phyloP scores from a whole-genome alignment of 305 asterid genomes.

The Stenogyne calaminthoides region DNA sequence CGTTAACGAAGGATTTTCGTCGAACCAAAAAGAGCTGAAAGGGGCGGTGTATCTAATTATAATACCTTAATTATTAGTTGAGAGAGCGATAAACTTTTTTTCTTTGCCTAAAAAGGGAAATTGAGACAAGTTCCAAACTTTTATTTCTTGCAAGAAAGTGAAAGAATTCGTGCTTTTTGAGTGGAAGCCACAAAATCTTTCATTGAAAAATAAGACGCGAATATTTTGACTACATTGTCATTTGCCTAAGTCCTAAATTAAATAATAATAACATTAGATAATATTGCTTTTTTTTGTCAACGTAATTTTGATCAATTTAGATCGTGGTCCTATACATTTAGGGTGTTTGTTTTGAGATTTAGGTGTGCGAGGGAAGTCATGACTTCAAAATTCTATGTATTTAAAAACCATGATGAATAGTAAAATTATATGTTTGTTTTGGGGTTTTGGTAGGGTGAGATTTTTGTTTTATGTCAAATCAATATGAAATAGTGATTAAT shows the following conservation, averaged over 20 bases:
- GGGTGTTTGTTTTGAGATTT: too few relatives aligned
- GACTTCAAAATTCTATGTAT: too few relatives aligned
- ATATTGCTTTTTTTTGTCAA: too few relatives aligned
- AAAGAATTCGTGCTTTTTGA: neutral
- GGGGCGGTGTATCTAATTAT: neutral
- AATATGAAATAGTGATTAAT: too few relatives aligned
- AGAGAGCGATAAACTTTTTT: neutral
- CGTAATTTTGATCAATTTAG: too few relatives aligned
- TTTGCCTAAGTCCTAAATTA: neutral
- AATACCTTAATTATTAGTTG: neutral
- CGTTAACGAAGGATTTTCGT: neutral
- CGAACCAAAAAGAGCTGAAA: constrained; percentile 3
- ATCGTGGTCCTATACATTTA: too few relatives aligned
- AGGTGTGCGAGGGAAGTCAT: too few relatives aligned
- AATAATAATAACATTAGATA: too few relatives aligned
- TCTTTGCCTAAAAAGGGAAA: constrained; percentile 1
- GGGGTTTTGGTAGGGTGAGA: too few relatives aligned
- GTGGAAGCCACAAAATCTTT: neutral
- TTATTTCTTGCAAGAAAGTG: constrained; percentile 22
- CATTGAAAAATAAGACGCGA: neutral
- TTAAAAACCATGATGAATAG: too few relatives aligned
- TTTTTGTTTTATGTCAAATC: too few relatives aligned
- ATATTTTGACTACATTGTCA: constrained; percentile 3
- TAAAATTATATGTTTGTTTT: too few relatives aligned
- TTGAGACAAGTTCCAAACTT: constrained; percentile 16